Evolutionary conservation across 306 rosid genomes (phyloP).

Genomic region (Begonia masoniana): DNA sequence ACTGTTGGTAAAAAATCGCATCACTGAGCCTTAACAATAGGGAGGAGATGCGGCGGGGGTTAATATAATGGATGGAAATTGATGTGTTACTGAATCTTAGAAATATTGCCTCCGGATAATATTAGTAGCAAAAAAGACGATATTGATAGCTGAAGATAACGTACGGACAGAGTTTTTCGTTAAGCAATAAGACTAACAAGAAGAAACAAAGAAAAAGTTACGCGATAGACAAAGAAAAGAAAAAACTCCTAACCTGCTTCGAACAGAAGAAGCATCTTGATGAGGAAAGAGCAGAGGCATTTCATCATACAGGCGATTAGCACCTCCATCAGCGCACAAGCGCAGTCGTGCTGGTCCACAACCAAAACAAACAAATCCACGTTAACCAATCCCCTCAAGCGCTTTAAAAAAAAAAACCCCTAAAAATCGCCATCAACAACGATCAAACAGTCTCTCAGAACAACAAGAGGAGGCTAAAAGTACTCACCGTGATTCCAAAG

Average conservation of each 20-base stretch:
- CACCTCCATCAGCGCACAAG: conserved; percentile 95
- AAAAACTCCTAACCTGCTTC: conserved; percentile 33
- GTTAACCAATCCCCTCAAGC: not conserved
- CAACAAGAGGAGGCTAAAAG: not conserved
- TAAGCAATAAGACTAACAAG: too few species aligned
- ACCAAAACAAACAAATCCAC: conserved; percentile 8
- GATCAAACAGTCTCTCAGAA: not conserved
- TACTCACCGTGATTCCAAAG: conserved; percentile 76
- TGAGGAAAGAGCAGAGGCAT: conserved; percentile 63
- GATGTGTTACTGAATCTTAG: too few species aligned
- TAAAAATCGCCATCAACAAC: not conserved
- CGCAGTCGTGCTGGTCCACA: conserved; percentile 52
- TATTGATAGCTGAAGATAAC: too few species aligned
- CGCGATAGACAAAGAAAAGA: not conserved
- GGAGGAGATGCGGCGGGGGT: too few species aligned
- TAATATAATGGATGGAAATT: too few species aligned
- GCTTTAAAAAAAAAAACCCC: not conserved
- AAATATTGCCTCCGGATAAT: too few species aligned
- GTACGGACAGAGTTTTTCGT: too few species aligned
- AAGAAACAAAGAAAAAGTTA: not conserved
- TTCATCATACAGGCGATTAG: conserved; percentile 74
- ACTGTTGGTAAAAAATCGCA: too few species aligned
- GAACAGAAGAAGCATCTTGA: conserved; percentile 38
- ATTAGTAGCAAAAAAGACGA: too few species aligned
- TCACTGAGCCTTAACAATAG: too few species aligned